These are phyloP conservation scores for Tylopilus subfusipes DNA, from an alignment of 768 basidiomycete genomes.

Conservation along the genomic window DNA sequence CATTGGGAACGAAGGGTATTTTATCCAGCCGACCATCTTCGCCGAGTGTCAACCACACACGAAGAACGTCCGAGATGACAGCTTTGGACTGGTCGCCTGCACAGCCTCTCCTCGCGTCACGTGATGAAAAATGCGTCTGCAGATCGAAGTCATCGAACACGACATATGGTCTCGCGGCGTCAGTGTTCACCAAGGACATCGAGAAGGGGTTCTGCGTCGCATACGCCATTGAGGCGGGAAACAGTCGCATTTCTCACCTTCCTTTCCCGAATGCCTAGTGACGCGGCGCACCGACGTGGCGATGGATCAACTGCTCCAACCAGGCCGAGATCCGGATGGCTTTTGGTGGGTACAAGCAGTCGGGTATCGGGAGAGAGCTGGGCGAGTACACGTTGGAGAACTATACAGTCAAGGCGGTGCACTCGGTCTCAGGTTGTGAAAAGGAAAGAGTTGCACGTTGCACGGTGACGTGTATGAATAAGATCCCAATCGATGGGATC, in stretches of 20 bases:
- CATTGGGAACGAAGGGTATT: conserved; percentile 6
- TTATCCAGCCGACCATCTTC: conserved; percentile 13
- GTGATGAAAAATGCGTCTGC: too few relatives aligned
- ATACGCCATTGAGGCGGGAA: conserved; percentile 44
- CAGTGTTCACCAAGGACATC: conserved; percentile 21
- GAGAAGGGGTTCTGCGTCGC: conserved; percentile 40
- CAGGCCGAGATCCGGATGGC: conserved; percentile 8
- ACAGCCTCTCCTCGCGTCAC: not conserved
- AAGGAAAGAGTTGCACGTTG: too few relatives aligned
- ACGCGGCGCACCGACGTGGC: not conserved
- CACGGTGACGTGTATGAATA: too few relatives aligned
- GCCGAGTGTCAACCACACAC: conserved; percentile 5
- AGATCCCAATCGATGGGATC: too few relatives aligned
- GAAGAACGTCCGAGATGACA: conserved; percentile 13
- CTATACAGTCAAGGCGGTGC: conserved; percentile 11
- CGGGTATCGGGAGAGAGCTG: conserved; percentile 7
- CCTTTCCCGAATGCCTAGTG: too few relatives aligned
- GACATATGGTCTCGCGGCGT: conserved; percentile 8
- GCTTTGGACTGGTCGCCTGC: conserved; percentile 11
- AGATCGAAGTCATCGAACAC: conserved; percentile 10
- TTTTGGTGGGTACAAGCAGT: conserved; percentile 11
- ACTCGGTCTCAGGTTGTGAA: conserved; percentile 5
- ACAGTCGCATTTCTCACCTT: conserved; percentile 36
- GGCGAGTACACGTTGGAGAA: conserved; percentile 13
- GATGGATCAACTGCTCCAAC: conserved; percentile 5